Percentiles rank a stretch among this genome's conserved stretches.
phyloP scores from a whole-genome alignment of 2,329 filamentous ascomycete genomes.

The Canariomyces notabilis region DNA sequence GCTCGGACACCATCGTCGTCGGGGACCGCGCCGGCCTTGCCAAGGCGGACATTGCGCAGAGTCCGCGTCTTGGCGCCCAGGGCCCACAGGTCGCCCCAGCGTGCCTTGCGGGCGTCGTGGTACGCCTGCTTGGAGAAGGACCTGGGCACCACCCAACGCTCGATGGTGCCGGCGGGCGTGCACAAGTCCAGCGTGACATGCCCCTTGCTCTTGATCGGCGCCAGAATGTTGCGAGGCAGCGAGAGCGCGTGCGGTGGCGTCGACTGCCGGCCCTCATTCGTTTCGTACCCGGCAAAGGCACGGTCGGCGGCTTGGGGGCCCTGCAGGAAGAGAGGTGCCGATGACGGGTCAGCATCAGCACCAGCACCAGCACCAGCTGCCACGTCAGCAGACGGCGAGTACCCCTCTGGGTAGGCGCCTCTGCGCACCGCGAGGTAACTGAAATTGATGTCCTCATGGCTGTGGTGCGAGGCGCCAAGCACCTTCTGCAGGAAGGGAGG shows the following conservation, averaged over 20 bases:
- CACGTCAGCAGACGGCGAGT: constrained; percentile 5
- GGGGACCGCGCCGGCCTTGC: constrained; percentile 35
- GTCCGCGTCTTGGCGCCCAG: constrained; percentile 85
- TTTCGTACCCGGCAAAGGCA: constrained; percentile 74
- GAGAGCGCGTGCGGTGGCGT: constrained; percentile 52
- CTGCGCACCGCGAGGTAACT: constrained; percentile 84
- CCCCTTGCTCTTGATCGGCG: constrained; percentile 79
- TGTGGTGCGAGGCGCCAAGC: constrained; percentile 61
- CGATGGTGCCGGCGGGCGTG: constrained; percentile 76
- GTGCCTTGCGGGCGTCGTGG: constrained; percentile 83
- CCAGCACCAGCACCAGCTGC: no score
- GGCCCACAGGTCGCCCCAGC: constrained; percentile 94
- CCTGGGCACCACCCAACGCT: constrained; percentile 88
- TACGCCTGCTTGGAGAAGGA: constrained; percentile 78
- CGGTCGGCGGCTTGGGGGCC: constrained; percentile 53
- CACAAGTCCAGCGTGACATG: constrained; percentile 90
- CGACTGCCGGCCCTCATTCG: constrained; percentile 31
- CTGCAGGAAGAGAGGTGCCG: constrained; percentile 35
- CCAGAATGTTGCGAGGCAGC: constrained; percentile 72
- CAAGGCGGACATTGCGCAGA: constrained; percentile 55
- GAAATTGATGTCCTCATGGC: constrained; percentile 87
- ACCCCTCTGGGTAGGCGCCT: constrained; percentile 47
- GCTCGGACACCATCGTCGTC: constrained; percentile 46
- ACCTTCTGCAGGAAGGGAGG: constrained; percentile 77
- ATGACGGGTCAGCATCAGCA: no score